These are phyloP conservation scores for Diversispora epigaea DNA, from an alignment of 192 early-diverging fungal genomes.

Conservation along the genomic window DNA sequence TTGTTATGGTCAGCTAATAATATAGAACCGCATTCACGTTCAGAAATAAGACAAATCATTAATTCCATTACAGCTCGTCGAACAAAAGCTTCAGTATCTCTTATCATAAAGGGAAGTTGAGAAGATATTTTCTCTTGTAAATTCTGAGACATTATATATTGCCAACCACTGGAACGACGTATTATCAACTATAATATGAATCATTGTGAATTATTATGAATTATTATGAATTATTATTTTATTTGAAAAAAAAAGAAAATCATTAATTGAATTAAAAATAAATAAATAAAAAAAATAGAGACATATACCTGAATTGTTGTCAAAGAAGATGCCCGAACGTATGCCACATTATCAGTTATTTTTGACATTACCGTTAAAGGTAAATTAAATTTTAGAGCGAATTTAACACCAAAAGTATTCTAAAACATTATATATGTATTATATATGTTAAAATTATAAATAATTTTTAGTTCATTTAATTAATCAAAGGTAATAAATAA, in stretches of 20 bases:
- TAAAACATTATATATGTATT: not conserved
- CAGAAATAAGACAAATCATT: slow-evolving; percentile 47
- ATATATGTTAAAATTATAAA: not conserved
- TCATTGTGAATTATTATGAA: too few species aligned
- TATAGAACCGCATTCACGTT: slow-evolving; percentile 50
- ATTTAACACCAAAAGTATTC: slow-evolving; percentile 36
- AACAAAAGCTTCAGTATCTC: slow-evolving; percentile 55
- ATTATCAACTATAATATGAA: slow-evolving; percentile 38
- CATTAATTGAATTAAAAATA: too few species aligned
- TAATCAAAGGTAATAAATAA: slow-evolving; percentile 5
- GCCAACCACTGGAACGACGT: slow-evolving; percentile 48
- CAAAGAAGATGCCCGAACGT: slow-evolving; percentile 54
- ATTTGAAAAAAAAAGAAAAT: too few species aligned
- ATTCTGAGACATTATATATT: slow-evolving; percentile 42
- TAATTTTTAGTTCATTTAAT: too few species aligned
- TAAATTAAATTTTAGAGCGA: slow-evolving; percentile 46
- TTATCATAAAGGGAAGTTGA: slow-evolving; percentile 45
- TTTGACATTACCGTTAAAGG: slow-evolving; percentile 41
- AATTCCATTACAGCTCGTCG: slow-evolving; percentile 52
- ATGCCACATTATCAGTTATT: slow-evolving; percentile 49
- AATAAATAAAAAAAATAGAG: not conserved
- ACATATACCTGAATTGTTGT: slow-evolving; percentile 41
- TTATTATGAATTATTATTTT: too few species aligned
- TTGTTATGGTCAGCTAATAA: slow-evolving; percentile 39
- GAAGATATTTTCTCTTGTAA: slow-evolving; percentile 37